These are phyloP conservation scores for Candida tunisiensis DNA, from an alignment of 1,139 yeast species.

Conservation along the genomic window DNA sequence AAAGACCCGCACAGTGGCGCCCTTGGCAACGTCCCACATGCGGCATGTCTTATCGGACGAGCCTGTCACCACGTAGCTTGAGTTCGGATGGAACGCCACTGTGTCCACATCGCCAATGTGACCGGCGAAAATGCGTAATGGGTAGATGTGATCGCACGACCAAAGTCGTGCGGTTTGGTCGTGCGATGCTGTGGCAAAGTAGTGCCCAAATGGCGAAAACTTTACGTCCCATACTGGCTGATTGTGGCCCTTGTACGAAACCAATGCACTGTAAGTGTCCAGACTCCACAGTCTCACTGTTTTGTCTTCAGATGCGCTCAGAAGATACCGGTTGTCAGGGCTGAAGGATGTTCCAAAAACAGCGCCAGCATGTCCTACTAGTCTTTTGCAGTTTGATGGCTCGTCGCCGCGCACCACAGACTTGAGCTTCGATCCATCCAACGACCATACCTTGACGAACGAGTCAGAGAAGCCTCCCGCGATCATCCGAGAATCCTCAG, in stretches of 20 bases:
- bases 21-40: constrained; percentile 94
- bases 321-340: constrained; percentile 70
- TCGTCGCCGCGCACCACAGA: constrained; percentile 49
- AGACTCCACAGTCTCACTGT: constrained; percentile 89
- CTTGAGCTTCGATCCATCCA: constrained; percentile 73
- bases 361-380: constrained; percentile 89
- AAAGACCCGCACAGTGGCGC: constrained; percentile 83
- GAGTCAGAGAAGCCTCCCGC: constrained; percentile 95
- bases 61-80: constrained; percentile 86
- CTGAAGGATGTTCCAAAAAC: constrained; percentile 83
- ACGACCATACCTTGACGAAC: constrained; percentile 78
- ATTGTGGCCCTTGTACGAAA: constrained; percentile 89
- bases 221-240: constrained; percentile 97
- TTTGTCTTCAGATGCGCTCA: constrained; percentile 82
- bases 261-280: constrained; percentile 80
- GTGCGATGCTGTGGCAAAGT: constrained; percentile 93
- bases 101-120: constrained; percentile 94
- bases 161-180: constrained; percentile 96
- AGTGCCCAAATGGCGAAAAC: constrained; percentile 90
- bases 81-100: constrained; percentile 91
- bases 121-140: constrained; percentile 91
- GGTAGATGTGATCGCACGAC: constrained; percentile 97
- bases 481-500: constrained; percentile 69
- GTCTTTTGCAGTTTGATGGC: constrained; percentile 29
- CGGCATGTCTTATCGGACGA: constrained; percentile 90